phyloP scores from a whole-genome alignment of 305 asterid genomes.

The Fraxinus platypoda region DNA sequence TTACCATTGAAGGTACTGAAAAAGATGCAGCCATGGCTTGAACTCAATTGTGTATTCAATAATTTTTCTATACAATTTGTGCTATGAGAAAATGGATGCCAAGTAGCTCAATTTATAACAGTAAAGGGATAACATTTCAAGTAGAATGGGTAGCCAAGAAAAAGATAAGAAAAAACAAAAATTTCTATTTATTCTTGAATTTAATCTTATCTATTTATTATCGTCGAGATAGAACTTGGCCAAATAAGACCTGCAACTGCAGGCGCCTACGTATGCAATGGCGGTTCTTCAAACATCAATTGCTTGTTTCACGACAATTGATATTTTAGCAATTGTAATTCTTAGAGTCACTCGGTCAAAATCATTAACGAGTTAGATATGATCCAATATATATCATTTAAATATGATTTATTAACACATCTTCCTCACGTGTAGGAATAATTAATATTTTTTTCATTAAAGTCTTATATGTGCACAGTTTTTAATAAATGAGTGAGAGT shows the following conservation, averaged over 20 bases:
- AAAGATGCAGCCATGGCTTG: conserved; percentile 81
- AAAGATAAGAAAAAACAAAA: conserved; percentile 25
- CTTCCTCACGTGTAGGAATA: neutral
- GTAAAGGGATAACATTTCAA: conserved; percentile 21
- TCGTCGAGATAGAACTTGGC: neutral
- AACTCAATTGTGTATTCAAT: conserved; percentile 28
- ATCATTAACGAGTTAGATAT: neutral
- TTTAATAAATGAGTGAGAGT: neutral
- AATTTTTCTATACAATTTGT: conserved; percentile 20
- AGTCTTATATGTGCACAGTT: neutral
- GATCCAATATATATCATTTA: neutral
- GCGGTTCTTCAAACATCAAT: conserved; percentile 22
- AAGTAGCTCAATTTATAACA: conserved; percentile 41
- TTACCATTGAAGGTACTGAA: conserved; percentile 87
- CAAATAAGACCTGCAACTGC: neutral
- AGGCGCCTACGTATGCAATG: conserved; percentile 19
- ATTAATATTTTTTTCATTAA: too few species aligned
- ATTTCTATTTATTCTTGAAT: neutral
- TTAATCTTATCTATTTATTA: conserved; percentile 23
- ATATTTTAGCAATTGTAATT: neutral
- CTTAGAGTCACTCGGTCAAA: too few species aligned
- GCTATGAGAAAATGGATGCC: conserved; percentile 1
- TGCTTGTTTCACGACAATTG: neutral
- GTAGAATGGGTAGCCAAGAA: neutral
- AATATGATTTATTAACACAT: too few species aligned